Evolutionary conservation across 140 eudicot genomes (phyloP), one percentile per base, ranked within the genome.

Genomic region (Flaveria floridana): DNA sequence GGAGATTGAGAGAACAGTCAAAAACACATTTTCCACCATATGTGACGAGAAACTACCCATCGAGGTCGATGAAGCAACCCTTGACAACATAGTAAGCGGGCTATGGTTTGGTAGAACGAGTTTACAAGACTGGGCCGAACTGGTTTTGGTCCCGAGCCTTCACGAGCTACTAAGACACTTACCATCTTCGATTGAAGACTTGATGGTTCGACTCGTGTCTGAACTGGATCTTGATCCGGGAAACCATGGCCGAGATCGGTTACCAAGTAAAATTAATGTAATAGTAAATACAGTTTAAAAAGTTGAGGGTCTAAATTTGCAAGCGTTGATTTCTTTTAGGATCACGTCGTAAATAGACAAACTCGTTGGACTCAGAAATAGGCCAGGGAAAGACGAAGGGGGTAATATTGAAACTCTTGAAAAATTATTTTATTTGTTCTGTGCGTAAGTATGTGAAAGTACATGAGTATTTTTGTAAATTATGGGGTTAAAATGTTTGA

Each of bases 81-180:
- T 90, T 0, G 90, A 88, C 73, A 88, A 80, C 80, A 86, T 94
- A 61, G 53, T 77, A 23, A 87, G 87, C 0, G 99, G 90, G 15
- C 28, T 88, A 41, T 94, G 94, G 96, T 78, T 79, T 0, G 96
- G 96, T 13, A 80, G 76, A 75, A 77, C 85, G 0, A 71, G 87
- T 18, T 61, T 94, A 42, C 90, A 85, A 62, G 79, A 87, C 34
- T 94, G 99, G 99, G 80, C 85, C 0, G 95, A 86, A 65, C 65
- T 77, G 0, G 90, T 84, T 12, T 11, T 94, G 21, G 79, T 68
- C 0, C 96, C 97, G 2, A 79, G 91, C 67, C 81, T 88, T 50
- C 90, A 77, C 0, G 75, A 85, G 72, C 85, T 94, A 42, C 61
- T 72, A 23, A 55, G 75, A 7, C 78, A 56, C 6, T 42, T 84